Evolutionary conservation across 2,329 filamentous ascomycete genomes (phyloP).

Genomic region (Trichophyton equinum): DNA sequence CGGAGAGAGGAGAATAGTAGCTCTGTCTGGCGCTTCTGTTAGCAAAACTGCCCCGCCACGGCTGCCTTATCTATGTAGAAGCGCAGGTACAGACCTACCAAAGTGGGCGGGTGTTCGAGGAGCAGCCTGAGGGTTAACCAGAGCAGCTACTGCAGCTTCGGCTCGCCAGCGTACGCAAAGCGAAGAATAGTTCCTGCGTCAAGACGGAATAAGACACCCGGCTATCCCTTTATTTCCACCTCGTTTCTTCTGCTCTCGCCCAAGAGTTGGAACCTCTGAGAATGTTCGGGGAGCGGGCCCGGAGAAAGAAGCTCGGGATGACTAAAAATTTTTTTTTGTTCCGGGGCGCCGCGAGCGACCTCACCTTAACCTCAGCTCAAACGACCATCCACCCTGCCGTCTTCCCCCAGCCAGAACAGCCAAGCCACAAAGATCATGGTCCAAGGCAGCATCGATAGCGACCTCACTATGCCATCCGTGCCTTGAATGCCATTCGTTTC

Average conservation of each 20-base stretch:
- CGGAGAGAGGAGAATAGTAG: background rate
- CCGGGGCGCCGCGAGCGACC: background rate
- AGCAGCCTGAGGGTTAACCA: background rate
- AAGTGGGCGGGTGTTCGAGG: background rate
- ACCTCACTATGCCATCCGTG: background rate
- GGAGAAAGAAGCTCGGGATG: background rate
- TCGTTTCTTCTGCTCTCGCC: background rate
- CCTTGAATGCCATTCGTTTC: background rate
- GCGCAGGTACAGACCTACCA: background rate
- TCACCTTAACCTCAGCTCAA: background rate
- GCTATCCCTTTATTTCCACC: background rate
- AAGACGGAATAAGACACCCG: too few relatives aligned
- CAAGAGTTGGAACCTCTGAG: background rate
- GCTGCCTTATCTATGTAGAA: background rate
- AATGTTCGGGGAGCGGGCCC: background rate
- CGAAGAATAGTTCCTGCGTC: background rate
- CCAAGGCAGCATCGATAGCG: background rate
- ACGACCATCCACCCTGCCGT: background rate
- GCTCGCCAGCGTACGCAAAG: background rate
- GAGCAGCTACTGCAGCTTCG: background rate
- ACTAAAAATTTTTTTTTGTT: constrained; percentile 1
- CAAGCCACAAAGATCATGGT: background rate
- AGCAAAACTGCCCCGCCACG: background rate
- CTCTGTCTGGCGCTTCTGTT: background rate
- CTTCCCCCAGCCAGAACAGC: background rate